Base-by-base conservation (phyloP, 495 filamentous ascomycete genomes). In the Cenococcum geophilum region DNA sequence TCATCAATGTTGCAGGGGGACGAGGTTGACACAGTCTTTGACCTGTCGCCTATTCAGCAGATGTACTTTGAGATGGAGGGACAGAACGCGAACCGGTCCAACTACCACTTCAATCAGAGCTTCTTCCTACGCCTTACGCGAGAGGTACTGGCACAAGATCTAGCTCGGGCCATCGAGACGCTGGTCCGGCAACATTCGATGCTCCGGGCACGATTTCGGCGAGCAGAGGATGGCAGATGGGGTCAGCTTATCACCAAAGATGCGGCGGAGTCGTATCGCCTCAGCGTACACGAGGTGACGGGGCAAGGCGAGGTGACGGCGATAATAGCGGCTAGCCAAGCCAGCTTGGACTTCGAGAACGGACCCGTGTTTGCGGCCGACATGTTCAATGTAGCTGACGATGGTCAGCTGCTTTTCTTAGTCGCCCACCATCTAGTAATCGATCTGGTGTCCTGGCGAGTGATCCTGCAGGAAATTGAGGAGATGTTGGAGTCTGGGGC, bases 361-460 rank as follows among this genome's bases (percentile, higher is more conserved):
- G 40, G 40, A 1, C 40, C 40, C 11, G 40, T 45, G 2, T 45
- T 45, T 45, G 18, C 12, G 2, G 40, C 11, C 4, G 18, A 14
- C 14, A 1, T 16, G 3, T 16, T 45, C 18, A 18, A 45, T 4
- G 4, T 14, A 1, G 48, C 2, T 4, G 23, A 12, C 25, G 61
- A 57, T 32, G 34, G 27, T 21, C 64, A 63, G 22, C 43, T 60
- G 32, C 53, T 68, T 32, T 50, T 47, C 25, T 55, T 70, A 16
- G 53, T 63, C 20, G 62, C 59, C 3, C 68, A 70, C 27, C 68
- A 70, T 59, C 62, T 70, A 23, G 61, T 68, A 0, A 57, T 70
- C 47, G 68, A 70, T 50, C 58, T 68, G 5, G 68, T 70, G 8
- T 68, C 65, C 1, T 70, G 68, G 68, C 52, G 68, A 8, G 61